These are phyloP conservation scores for Rutidosis leptorrhynchoides DNA, from an alignment of 129 eudicot species.

Conservation along the genomic window DNA sequence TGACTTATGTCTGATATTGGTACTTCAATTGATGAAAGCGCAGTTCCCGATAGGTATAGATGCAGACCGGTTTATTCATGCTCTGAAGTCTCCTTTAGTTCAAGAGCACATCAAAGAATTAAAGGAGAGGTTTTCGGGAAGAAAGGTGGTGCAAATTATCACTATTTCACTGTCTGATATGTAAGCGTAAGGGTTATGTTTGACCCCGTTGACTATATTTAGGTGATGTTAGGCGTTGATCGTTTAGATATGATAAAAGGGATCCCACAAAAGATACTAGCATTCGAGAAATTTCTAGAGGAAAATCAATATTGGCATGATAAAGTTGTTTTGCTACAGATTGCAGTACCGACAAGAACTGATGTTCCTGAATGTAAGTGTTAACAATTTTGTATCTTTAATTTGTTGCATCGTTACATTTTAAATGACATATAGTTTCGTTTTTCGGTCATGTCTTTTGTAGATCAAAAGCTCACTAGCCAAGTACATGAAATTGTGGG, in stretches of 20 bases:
- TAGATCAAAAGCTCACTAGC: conserved; percentile 97
- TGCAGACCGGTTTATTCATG: conserved; percentile 80
- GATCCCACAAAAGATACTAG: conserved; percentile 90
- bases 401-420: conserved; percentile 5
- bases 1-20: conserved; percentile 23
- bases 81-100: conserved; percentile 59
- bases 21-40: conserved; percentile 16
- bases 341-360: conserved; percentile 98
- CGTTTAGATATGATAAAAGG: conserved; percentile 96
- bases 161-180: neutral
- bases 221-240: conserved; percentile 98
- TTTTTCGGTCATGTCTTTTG: conserved; percentile 19
- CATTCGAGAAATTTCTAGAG: conserved; percentile 93
- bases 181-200: conserved; percentile 7
- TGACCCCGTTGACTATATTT: neutral
- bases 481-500: conserved; percentile 99
- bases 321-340: conserved; percentile 89
- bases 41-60: conserved; percentile 99
- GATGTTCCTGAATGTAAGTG: conserved; percentile 92
- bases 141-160: conserved; percentile 51
- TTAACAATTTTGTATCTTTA: conserved; percentile 21
- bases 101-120: conserved; percentile 67
- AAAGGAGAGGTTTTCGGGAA: conserved; percentile 76
- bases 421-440: conserved; percentile 16
- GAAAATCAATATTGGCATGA: conserved; percentile 85